Percentiles rank a stretch among this genome's conserved stretches.
These are phyloP conservation scores for Cinnamomum chago DNA, from an alignment of 164 flowering plant genomes.

Conservation along the genomic window DNA sequence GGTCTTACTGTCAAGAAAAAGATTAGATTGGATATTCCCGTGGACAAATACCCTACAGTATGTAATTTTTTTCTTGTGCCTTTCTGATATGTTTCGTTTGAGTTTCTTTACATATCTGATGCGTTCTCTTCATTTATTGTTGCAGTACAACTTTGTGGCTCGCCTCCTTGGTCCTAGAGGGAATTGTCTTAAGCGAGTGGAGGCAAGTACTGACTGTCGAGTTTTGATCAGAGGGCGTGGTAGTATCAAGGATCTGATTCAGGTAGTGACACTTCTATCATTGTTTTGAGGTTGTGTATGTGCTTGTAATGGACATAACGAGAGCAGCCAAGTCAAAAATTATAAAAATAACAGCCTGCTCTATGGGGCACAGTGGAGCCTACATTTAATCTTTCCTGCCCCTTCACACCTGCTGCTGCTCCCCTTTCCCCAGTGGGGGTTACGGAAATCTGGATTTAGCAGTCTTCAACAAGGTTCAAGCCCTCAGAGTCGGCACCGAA, in stretches of 20 bases:
- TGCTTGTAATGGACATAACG: not conserved
- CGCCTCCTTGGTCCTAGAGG: conserved; percentile 99
- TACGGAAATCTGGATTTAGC: too few species aligned
- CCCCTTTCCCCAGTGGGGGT: too few species aligned
- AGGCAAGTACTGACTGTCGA: conserved; percentile 95
- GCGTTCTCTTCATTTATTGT: not conserved
- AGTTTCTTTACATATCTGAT: not conserved
- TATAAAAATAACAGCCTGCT: too few species aligned
- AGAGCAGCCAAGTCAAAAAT: too few species aligned
- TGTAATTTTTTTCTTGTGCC: conserved; percentile 11
- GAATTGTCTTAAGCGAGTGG: conserved; percentile 93
- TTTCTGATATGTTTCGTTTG: not conserved
- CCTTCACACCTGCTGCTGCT: too few species aligned
- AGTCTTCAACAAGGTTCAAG: too few species aligned
- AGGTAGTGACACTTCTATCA: conserved; percentile 39
- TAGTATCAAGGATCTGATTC: conserved; percentile 89
- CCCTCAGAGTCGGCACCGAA: too few species aligned
- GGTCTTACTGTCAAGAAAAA: conserved; percentile 82
- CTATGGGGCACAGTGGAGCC: too few species aligned
- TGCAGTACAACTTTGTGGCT: conserved; percentile 98
- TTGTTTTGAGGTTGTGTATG: not conserved
- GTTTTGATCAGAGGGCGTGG: conserved; percentile 95
- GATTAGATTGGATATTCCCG: conserved; percentile 66
- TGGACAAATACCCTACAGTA: conserved; percentile 43
- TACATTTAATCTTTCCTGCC: too few species aligned